Evolutionary conservation across 305 asterid species (phyloP), one percentile per base, ranked within the genome.

Genomic region (Galium porrigens): DNA sequence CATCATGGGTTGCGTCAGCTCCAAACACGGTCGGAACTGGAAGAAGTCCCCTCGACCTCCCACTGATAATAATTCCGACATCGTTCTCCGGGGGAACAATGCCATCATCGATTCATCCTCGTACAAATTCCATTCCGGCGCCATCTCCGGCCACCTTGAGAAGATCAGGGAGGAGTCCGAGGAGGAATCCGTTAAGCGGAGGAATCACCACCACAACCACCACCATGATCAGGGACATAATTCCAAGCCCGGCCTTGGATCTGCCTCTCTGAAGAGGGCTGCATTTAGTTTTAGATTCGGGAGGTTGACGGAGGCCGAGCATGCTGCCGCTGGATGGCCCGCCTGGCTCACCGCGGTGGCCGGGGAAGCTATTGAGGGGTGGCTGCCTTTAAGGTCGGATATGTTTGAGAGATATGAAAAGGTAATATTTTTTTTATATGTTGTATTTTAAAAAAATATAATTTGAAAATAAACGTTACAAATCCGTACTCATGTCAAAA

Each of bases 1-100:
- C 52, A 85, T 73, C 80, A 89, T 92, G 98, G 98, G 98, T 85
- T 92, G 98, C 68, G 78, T 85, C 61, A 89, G 89, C 84, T 92
- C 95, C 70, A 92, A 85, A 81, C 83, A 86, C 52, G 82, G 82
- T 0, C 65, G 82, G 75, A 41, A 41, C 61, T 85, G 55, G 30
- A 30, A 58, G 17, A 66, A 58, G 11, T 78, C 83, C 34, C 82
- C 84, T 65, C 20, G 20, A 15, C 52, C 52, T 46, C 52, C 18
- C 48, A 41, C 48, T 46, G 52, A 46, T 14, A 5, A 14, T 1
- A 67, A 34, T 33, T 72, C 69, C n/a, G 63, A 71, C 48, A 63
- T 75, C 53, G 33, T 74, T 42, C 58, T 72, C 39, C 25, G 77
- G 22, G 30, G 30, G 2, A 70, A n/a, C 5, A 66, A 63, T 1